Base-by-base conservation (phyloP, 2,329 filamentous ascomycete species). In the Trichoderma simmonsii region DNA sequence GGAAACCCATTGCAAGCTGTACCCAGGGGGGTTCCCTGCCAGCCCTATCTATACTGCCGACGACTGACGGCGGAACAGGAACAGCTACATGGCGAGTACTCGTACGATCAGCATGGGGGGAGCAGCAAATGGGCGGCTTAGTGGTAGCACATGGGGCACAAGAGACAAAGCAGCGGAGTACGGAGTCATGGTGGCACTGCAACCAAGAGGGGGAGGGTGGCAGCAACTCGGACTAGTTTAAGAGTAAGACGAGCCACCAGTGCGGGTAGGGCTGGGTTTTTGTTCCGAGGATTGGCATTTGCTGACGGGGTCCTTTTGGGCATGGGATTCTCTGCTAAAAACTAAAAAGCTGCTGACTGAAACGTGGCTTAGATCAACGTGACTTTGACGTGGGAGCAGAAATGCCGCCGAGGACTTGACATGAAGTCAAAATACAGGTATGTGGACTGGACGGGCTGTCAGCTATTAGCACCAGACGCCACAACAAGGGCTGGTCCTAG, bases 261-360 rank as follows among this genome's bases (percentile, higher is more conserved):
- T 21, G 67, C 43, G 67, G 67, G 43, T 63, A 70, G 67, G 67
- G 67, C 67, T 70, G 57, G 56, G 12, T 39, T 9, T 62, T 24
- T 30, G n/a, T 39, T 62, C 60, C 60, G 60, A 62, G 60, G 34
- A 32, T 30, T 39, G 32, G 21, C n/a, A 24, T 36, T 36, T 15
- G 34, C 60, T 62, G 60, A 62, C 30, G 61, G 48, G 61, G 36
- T 3, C 26, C 39, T 28, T 56, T 28, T 3, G 18, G 24, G 24
- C 3, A 64, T 64, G 18, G 26, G 7, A 32, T 51, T 32, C 30
- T 12, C 7, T n/a, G 2, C 43, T 11, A 39, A 12, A 6, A 39
- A 39, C 36, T 1, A 18, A 18, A 39, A 39, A 11, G 43, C 43
- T 48, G 39, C 61, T 64, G 61, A 32, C 39, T 43, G 43, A n/a